Percentiles rank a stretch among this genome's conserved stretches.
Evolutionary conservation across 2,329 filamentous ascomycete genomes (phyloP).

Genomic region (Orbilia oligospora): DNA sequence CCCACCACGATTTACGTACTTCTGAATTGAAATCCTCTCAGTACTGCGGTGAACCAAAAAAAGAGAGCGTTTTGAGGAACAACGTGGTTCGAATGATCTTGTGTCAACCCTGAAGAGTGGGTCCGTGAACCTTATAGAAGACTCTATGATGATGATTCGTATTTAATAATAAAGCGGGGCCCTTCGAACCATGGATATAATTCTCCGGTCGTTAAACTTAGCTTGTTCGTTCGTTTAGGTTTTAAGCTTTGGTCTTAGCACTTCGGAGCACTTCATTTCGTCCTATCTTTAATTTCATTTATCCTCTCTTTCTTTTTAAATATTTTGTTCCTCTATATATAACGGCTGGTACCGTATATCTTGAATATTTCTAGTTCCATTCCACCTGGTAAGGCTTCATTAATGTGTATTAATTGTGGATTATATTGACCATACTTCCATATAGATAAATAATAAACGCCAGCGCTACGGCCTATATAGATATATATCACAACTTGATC

Average conservation of each 20-base stretch:
- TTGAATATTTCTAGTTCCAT: not conserved
- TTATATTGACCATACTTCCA: not conserved
- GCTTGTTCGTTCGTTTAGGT: not conserved
- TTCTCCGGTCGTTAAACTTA: not conserved
- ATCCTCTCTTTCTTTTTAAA: not conserved
- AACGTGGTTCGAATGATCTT: not conserved
- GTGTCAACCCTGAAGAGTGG: constrained; percentile 16
- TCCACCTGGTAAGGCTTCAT: not conserved
- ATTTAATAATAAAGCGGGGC: constrained; percentile 8
- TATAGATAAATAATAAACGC: no score
- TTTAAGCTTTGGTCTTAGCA: not conserved
- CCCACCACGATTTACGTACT: not conserved
- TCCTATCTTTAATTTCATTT: not conserved
- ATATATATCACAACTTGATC: not conserved
- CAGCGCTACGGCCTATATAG: no score
- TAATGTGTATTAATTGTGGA: not conserved
- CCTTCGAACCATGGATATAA: constrained; percentile 11
- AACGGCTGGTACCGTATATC: not conserved
- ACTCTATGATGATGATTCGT: not conserved
- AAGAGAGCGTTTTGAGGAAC: not conserved
- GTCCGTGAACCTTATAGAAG: not conserved
- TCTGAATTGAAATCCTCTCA: not conserved
- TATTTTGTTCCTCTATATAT: no score
- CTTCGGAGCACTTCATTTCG: not conserved
- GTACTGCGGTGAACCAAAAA: not conserved